Evolutionary conservation across 225 moss, liverwort and hornwort genomes (phyloP).

Genomic region (Straminergon stramineum): DNA sequence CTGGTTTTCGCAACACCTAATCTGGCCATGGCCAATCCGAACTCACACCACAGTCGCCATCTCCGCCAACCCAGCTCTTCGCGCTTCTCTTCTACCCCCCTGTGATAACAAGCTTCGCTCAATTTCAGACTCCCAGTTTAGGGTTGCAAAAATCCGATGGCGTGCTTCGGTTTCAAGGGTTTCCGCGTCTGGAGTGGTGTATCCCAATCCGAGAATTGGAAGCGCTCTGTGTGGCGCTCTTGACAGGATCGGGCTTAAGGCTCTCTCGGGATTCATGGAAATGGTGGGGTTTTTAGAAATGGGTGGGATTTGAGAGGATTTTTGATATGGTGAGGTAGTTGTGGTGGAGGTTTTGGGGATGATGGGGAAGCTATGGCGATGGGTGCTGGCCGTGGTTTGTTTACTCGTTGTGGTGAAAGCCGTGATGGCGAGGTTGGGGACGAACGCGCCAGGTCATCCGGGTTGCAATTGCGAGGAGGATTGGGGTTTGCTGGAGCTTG

Average conservation of each 20-base stretch:
- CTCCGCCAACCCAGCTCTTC: background rate
- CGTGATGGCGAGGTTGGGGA: slow-evolving; percentile 50
- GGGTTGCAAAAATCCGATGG: background rate
- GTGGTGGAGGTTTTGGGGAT: background rate
- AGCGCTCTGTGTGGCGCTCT: background rate
- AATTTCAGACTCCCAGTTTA: background rate
- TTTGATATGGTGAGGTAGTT: background rate
- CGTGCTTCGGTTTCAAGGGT: background rate
- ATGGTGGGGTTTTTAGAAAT: background rate
- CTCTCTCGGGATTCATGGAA: background rate
- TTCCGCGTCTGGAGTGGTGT: background rate
- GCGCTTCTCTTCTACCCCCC: background rate
- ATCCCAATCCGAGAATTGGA: background rate
- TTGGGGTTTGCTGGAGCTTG: slow-evolving; percentile 55
- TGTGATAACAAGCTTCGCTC: background rate
- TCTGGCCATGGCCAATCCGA: background rate
- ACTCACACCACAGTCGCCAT: background rate
- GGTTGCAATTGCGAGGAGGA: slow-evolving; percentile 86
- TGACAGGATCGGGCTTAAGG: background rate
- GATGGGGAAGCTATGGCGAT: slow-evolving; percentile 33
- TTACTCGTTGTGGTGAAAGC: slow-evolving; percentile 20
- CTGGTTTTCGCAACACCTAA: background rate
- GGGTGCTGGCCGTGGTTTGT: slow-evolving; percentile 11
- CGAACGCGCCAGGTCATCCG: slow-evolving; percentile 36
- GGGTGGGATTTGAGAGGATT: background rate